Percentiles rank a stretch among this genome's conserved stretches.
Conservation (phyloP, 495 filamentous ascomycete genomes). For the Lepidopterella palustris region DNA sequence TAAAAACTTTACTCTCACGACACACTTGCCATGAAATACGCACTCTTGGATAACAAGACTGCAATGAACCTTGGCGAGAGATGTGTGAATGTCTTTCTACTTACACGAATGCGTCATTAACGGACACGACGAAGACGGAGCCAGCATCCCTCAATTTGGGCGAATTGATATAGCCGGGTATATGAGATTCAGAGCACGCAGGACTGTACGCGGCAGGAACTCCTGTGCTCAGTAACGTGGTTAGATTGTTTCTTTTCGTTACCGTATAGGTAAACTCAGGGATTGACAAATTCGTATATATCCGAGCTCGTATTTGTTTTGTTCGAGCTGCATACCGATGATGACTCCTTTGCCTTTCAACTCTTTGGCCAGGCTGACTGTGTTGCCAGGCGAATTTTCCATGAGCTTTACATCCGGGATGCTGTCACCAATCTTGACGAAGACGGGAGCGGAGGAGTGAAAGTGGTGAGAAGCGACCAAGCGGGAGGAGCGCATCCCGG, state of each 20-base stretch:
- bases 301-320: no score
- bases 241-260: background rate
- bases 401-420: conserved; percentile 57
- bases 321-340: conserved; percentile 45
- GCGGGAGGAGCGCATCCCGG: no score
- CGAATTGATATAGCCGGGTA: conserved; percentile 76
- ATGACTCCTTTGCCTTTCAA: conserved; percentile 65
- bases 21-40: background rate
- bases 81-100: conserved; percentile 25
- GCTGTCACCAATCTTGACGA: conserved; percentile 54
- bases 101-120: conserved; percentile 96
- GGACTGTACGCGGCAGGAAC: conserved; percentile 87
- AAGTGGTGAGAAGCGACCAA: conserved; percentile 38
- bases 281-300: no score
- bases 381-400: conserved; percentile 67
- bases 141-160: conserved; percentile 67
- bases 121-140: conserved; percentile 75
- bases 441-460: conserved; percentile 45
- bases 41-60: background rate
- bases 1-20: conserved; percentile 5
- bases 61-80: conserved; percentile 10
- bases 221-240: conserved; percentile 30
- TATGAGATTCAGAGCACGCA: conserved; percentile 69
- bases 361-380: conserved; percentile 75
- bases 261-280: background rate